Evolutionary conservation across 2,329 filamentous ascomycete genomes (phyloP), one percentile per base, ranked within the genome.

Genomic region (Alternaria metachromatica): DNA sequence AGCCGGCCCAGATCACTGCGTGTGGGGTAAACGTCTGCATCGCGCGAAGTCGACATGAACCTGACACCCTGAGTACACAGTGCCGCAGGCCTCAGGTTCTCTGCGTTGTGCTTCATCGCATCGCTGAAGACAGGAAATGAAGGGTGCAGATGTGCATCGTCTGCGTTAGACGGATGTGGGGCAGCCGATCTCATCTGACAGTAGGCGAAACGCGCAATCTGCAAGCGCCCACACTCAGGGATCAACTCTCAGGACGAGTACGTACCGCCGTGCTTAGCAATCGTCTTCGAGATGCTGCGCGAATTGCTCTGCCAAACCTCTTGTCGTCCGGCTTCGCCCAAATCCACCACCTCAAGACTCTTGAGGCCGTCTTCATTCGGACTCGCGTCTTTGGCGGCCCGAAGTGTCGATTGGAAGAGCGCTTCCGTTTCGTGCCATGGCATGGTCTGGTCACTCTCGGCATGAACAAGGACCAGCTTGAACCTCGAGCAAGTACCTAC

Each of bases 221-320:
- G 28, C 18, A 50, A 28, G 50, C 28, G 49, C 58, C 45, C 18
- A 64, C 54, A 43, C 30, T 12, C 21, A 48, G 37, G 50, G 58
- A 53, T 58, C 53, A 10, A 25, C 51, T 18, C 23, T 23, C 26
- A 59, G n/a, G 33, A 23, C 54, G 26, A 58, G 25, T 61, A 67
- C 76, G 72, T 70, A 80, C 77, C 77, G 60, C 78, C 78, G 64
- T 80, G 76, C 64, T 76, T 78, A 43, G 76, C 76, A 60, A 80
- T 77, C 12, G 76, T 71, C 56, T 78, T 80, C 48, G 72, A 75
- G 51, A 79, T 72, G 63, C 67, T 72, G 25, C 55, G 68, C 23
- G 66, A 62, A 18, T 68, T 68, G 33, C 60, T 67, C 41, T 66
- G 63, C 77, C 76, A 80, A 21, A 74, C 63, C 55, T 78, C 72